Conservation (phyloP, 257 asterid species). For the Plantago elongata region DNA sequence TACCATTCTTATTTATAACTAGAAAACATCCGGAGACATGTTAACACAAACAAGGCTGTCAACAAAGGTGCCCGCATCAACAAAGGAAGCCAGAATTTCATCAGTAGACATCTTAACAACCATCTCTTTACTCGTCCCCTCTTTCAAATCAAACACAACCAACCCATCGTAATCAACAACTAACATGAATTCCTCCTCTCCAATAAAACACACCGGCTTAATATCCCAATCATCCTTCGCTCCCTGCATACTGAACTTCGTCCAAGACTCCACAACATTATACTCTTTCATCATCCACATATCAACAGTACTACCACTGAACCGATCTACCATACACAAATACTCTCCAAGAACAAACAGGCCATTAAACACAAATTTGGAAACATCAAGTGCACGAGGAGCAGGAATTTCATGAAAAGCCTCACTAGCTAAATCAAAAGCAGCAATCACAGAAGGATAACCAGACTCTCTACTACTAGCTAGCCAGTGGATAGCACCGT, state of each 20-base stretch:
- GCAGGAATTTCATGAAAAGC: slow-evolving; percentile 1
- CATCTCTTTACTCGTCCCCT: not conserved
- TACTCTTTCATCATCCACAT: slow-evolving; percentile 9
- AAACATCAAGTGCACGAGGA: not conserved
- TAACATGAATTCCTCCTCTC: not conserved
- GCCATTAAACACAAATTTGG: not conserved
- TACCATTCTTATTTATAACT: too few species aligned
- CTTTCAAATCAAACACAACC: slow-evolving; percentile 1
- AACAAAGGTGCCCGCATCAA: not conserved
- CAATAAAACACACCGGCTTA: slow-evolving; percentile 11
- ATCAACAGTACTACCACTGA: not conserved
- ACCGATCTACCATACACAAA: slow-evolving; percentile 1
- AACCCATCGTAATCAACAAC: not conserved
- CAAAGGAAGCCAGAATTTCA: not conserved
- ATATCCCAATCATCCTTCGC: not conserved
- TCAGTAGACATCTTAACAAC: too few species aligned
- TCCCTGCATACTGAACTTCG: too few species aligned
- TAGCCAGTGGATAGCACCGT: slow-evolving; percentile 9
- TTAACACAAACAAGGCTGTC: slow-evolving; percentile 6
- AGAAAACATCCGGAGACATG: not conserved
- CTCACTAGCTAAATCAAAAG: not conserved
- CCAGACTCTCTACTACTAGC: slow-evolving; percentile 4
- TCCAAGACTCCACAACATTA: not conserved
- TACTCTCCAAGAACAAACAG: not conserved
- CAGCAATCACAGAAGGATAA: not conserved